phyloP scores from a whole-genome alignment of 345 rosid species.

The Fremontodendron californicum region DNA sequence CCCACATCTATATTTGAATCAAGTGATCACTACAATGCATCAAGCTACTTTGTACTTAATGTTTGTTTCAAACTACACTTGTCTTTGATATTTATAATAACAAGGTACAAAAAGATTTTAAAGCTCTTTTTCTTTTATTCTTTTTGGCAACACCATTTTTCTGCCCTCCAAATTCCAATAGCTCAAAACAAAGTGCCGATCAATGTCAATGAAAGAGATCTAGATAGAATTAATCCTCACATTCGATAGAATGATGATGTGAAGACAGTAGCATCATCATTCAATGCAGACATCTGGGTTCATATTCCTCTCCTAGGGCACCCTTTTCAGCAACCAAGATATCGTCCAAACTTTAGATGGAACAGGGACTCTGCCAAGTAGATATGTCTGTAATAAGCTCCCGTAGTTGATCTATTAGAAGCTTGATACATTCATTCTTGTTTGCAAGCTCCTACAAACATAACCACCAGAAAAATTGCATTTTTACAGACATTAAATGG shows the following conservation, averaged over 20 bases:
- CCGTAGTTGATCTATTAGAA: conserved; percentile 68
- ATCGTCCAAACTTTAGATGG: conserved; percentile 27
- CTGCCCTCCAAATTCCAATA: neutral
- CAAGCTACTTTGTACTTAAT: neutral
- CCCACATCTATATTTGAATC: neutral
- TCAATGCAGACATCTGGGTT: neutral
- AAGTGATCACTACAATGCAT: neutral
- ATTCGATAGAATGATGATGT: neutral
- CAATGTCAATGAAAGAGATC: neutral
- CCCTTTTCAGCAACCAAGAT: neutral
- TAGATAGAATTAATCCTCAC: neutral
- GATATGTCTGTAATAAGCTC: conserved; percentile 68
- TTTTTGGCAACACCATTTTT: neutral
- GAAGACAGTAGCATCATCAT: conserved; percentile 11
- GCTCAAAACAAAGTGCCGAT: neutral
- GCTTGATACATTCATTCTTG: conserved; percentile 66
- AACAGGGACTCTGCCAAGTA: conserved; percentile 90
- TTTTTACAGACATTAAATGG: neutral
- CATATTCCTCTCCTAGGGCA: neutral
- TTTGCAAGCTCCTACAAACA: conserved; percentile 60
- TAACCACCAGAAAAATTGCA: neutral
- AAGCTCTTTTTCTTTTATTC: neutral
- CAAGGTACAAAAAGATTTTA: neutral
- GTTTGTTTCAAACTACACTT: neutral
- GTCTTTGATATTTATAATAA: neutral